phyloP scores from a whole-genome alignment of 1,284 basidiomycete species.

The Boletellus sp. region DNA sequence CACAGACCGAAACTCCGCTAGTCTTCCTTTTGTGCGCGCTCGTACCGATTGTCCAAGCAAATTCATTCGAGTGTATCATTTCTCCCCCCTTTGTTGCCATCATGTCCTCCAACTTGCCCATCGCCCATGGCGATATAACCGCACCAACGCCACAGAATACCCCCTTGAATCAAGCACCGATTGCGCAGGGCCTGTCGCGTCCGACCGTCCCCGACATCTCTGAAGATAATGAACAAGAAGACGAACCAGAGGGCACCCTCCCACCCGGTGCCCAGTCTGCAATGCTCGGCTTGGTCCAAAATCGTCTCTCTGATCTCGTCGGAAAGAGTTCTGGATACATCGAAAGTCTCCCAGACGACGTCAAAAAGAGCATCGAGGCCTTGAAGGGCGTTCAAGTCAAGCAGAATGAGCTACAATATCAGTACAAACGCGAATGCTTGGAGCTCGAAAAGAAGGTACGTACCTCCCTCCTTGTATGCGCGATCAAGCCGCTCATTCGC shows the following conservation, averaged over 20 bases:
- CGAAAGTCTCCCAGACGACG: constrained; percentile 79
- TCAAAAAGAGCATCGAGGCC: constrained; percentile 86
- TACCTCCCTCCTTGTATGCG: constrained; percentile 1
- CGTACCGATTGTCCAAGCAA: constrained; percentile 25
- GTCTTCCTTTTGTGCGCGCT: constrained; percentile 19
- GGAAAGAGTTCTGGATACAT: constrained; percentile 84
- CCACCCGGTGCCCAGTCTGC: constrained; percentile 41
- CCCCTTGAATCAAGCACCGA: constrained; percentile 67
- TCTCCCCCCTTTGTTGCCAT: constrained; percentile 27
- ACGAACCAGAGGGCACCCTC: constrained; percentile 40
- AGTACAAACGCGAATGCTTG: constrained; percentile 95
- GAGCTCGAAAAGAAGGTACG: constrained; percentile 95
- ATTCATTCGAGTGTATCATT: constrained; percentile 16
- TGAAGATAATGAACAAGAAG: constrained; percentile 60
- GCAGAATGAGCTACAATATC: constrained; percentile 89
- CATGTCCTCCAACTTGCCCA: constrained; percentile 51
- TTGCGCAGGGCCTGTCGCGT: constrained; percentile 63
- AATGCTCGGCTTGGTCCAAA: constrained; percentile 60
- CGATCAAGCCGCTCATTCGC: constrained; percentile 11
- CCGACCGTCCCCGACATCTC: constrained; percentile 68
- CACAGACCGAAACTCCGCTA: constrained; percentile 35
- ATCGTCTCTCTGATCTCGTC: constrained; percentile 63
- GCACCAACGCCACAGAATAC: constrained; percentile 85
- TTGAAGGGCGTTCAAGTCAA: constrained; percentile 94
- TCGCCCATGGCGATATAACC: constrained; percentile 45